A percentile compares a stretch with the other conserved stretches of the same genome.
Conservation (phyloP, 345 rosid genomes). For the Moringa oleifera region DNA sequence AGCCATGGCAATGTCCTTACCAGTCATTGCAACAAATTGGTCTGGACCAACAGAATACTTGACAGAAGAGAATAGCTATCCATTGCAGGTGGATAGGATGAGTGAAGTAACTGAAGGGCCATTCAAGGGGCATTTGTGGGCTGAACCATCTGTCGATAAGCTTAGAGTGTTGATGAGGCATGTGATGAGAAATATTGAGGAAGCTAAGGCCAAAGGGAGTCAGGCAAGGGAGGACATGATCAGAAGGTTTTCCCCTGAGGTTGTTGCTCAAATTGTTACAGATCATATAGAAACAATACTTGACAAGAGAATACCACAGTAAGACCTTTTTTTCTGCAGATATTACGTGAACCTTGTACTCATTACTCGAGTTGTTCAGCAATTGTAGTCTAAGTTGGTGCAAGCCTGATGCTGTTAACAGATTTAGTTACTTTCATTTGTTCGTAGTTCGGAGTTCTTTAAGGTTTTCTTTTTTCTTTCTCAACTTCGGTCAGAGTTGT, state of each 20-base stretch:
- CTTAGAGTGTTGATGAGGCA: constrained; percentile 60
- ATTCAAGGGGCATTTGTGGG: constrained; percentile 75
- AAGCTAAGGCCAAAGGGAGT: constrained; percentile 52
- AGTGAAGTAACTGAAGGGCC: constrained; percentile 69
- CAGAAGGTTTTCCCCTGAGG: constrained; percentile 58
- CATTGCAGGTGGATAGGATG: constrained; percentile 53
- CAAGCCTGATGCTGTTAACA: no score
- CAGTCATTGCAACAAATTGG: constrained; percentile 79
- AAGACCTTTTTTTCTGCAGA: not conserved
- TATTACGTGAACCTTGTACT: no score
- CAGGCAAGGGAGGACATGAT: constrained; percentile 73
- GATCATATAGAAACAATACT: constrained; percentile 32
- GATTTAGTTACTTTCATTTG: no score
- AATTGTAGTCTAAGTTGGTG: no score
- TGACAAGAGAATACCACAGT: constrained; percentile 20
- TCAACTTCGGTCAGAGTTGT: no score
- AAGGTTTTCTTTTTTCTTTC: no score
- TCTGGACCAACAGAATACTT: constrained; percentile 78
- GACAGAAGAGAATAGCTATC: constrained; percentile 65
- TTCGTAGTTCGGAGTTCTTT: no score
- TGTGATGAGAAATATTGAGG: constrained; percentile 42
- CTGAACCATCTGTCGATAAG: constrained; percentile 63
- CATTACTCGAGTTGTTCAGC: no score
- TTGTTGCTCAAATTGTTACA: constrained; percentile 53
- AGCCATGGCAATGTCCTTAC: constrained; percentile 91